Percentiles rank a stretch among this genome's conserved stretches.
Evolutionary conservation across 2,329 filamentous ascomycete species (phyloP).

Genomic region (Paraconiothyrium sp.): DNA sequence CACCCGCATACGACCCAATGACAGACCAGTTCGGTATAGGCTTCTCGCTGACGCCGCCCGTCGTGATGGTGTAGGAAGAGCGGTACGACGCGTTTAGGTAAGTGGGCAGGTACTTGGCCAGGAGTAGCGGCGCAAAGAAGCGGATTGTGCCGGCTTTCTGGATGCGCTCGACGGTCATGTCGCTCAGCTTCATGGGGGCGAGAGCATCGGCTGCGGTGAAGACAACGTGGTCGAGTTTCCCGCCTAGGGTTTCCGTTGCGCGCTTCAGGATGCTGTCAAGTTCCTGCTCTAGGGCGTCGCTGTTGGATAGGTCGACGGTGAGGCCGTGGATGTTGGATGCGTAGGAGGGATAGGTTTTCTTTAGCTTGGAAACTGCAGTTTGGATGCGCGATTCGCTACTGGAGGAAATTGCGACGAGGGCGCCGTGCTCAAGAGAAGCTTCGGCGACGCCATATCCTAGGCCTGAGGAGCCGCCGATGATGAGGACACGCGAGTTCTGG

Average conservation of each 20-base stretch:
- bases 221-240: conserved; percentile 64
- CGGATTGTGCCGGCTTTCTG: conserved; percentile 59
- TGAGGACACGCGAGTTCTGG: conserved; percentile 59
- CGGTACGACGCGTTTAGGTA: conserved; percentile 55
- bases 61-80: conserved; percentile 66
- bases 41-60: conserved; percentile 61
- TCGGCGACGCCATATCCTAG: conserved; percentile 71
- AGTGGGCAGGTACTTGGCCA: conserved; percentile 60
- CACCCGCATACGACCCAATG: conserved; percentile 60
- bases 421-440: conserved; percentile 64
- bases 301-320: conserved; percentile 59
- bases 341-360: conserved; percentile 55
- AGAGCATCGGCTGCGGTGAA: conserved; percentile 65
- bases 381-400: conserved; percentile 63
- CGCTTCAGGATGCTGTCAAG: conserved; percentile 58
- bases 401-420: conserved; percentile 67
- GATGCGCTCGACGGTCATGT: conserved; percentile 54
- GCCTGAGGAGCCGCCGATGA: conserved; percentile 71
- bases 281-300: conserved; percentile 58
- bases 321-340: conserved; percentile 54
- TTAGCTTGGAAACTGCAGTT: conserved; percentile 57
- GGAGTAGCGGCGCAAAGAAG: conserved; percentile 61
- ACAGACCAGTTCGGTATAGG: conserved; percentile 64
- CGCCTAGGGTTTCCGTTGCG: conserved; percentile 37
- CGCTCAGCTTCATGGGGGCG: conserved; percentile 51